Base-by-base conservation (phyloP, 2,329 filamentous ascomycete genomes). In the Bipolaris cookei region DNA sequence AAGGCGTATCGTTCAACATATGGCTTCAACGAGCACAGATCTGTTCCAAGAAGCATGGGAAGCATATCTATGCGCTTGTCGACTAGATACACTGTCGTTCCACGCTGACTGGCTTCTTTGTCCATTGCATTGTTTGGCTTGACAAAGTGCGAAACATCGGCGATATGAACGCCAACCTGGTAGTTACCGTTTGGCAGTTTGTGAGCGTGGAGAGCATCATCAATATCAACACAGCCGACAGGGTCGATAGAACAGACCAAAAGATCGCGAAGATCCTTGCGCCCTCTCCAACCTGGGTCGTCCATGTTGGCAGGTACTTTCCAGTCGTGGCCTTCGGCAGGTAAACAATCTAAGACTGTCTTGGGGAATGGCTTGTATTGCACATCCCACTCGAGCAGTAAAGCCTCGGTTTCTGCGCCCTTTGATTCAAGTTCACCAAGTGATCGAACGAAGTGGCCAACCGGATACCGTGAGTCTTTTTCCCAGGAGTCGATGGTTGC, bases 21-120 rank as follows among this genome's bases (percentile, higher is more conserved):
- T 0, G 95, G 95, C 77, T 98, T 98, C 18, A 99, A 82, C 0
- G 95, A 99, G 79, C 95, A 99, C 1, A 99, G 83, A 71, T 99
- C 93, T 0, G 95, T 99, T 56, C 95, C 95, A 11, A 99, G 88
- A 30, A 99, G 88, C 84, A 92, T 93, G 1, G 96, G 96, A 76
- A 99, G 84, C 96, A 99, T 99, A 81, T 99, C 96, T 69, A 99
- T 99, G 69, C 95, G 92, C 83, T 99, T 99, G 78, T 99, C 95
- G 3, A 99, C 95, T 14, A 99, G 83, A 75, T 99, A 99, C 25
- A 99, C 95, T 0, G 94, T 98, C 4, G 95, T 98, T 61, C 95
- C 95, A 69, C 95, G 89, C 71, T 96, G 87, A 72, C 92, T 95
- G 3, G 95, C 95, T 79, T 99, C 95, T 45, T 88, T 86, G 74